Base-by-base conservation (phyloP, 2,329 filamentous ascomycete genomes). In the Scedosporium aurantiacum region DNA sequence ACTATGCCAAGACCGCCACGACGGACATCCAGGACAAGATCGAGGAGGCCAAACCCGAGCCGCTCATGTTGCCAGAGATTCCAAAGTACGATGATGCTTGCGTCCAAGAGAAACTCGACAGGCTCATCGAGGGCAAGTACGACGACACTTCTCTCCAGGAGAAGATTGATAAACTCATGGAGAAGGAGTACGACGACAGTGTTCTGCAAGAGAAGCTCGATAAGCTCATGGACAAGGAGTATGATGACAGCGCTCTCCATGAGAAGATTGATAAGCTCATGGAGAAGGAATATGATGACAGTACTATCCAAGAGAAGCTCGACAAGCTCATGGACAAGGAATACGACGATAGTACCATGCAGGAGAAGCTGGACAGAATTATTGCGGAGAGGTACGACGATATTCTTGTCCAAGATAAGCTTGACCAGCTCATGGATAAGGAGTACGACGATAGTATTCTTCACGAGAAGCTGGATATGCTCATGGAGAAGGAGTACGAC, bases 1-100 rank as follows among this genome's bases (percentile, higher is more conserved):
- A 96, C 67, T 90, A 96, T 70, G 89, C 91, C 14, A 91, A 92
- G 73, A 80, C 82, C 54, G 82, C 86, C 0, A 76, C 79, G 1
- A 78, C 73, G 5, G 76, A 78, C 2, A 76, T 87, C 25, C 77
- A 84, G 65, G 78, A 82, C 63, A 82, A 80, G 69, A 82, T 87
- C 63, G 75, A 85, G 61, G 84, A 88, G 61, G 75, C 84, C 61
- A 85, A 83, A 68, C 79, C 80, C 10, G 80, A 79, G 1, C 82
- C 87, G 64, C 79, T 80, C 40, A 76, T 86, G 61, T 76, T 87
- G 1, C 81, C 82, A 0, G 71, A 77, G 0, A 74, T 75, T 1
- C 85, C 86, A 66, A 86, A 85, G 68, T 89, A 89, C 64, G 86
- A 91, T 28, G 72, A 74, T 61, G 61, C 68, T 7, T 65, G 65